A percentile compares a stretch with the other conserved stretches of the same genome.
Conservation (phyloP, 2,329 filamentous ascomycete species). For the Colletotrichum endophyticum region DNA sequence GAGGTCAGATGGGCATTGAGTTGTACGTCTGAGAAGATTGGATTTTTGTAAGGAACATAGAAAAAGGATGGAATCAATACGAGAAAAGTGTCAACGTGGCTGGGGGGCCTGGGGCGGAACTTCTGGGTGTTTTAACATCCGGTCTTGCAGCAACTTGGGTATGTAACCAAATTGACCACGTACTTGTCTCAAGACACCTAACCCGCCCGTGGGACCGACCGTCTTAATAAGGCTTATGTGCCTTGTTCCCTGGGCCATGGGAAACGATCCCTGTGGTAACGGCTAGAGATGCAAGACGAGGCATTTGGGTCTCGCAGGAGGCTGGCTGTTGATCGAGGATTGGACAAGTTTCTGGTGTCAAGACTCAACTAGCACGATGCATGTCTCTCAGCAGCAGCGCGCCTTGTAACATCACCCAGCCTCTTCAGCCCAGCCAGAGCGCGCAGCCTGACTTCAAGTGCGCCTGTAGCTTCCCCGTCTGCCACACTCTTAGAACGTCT, state of each 20-base stretch:
- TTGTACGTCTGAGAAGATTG: background rate
- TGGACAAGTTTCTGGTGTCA: background rate
- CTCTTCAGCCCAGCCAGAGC: background rate
- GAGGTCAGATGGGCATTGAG: background rate
- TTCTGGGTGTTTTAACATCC: background rate
- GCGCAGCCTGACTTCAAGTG: background rate
- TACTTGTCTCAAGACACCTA: background rate
- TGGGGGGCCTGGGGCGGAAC: background rate
- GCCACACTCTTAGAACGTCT: background rate
- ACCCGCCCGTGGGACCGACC: background rate
- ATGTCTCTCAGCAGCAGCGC: slow-evolving; percentile 1
- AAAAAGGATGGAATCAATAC: background rate
- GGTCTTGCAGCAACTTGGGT: background rate
- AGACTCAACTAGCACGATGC: background rate
- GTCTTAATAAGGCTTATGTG: background rate
- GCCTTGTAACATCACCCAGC: background rate
- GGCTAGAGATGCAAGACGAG: background rate
- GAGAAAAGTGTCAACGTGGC: background rate
- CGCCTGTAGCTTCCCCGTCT: background rate
- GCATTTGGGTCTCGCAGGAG: background rate
- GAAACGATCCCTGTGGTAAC: background rate
- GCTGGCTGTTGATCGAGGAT: background rate
- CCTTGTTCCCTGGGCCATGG: background rate
- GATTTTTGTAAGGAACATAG: background rate
- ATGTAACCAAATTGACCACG: background rate